A percentile compares a stretch with the other conserved stretches of the same genome.
phyloP scores from a whole-genome alignment of 441 rosid species.

The Populus trichocarpa region DNA sequence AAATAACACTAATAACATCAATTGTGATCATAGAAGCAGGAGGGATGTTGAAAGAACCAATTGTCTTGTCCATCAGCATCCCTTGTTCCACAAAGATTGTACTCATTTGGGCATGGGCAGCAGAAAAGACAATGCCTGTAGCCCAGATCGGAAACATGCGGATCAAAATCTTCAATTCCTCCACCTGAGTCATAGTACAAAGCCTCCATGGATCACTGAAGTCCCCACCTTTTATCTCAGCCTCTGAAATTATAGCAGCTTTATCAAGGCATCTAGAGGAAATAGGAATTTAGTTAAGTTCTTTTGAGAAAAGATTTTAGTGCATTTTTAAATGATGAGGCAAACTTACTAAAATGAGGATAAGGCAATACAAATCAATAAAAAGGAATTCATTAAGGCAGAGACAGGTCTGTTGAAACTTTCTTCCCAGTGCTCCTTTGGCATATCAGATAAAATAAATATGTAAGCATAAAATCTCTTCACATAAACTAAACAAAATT shows the following conservation, averaged over 20 bases:
- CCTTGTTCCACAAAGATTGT: constrained; percentile 91
- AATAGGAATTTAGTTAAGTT: not conserved
- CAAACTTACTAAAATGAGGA: not conserved
- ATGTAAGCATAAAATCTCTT: not conserved
- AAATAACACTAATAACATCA: constrained; percentile 56
- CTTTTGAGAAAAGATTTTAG: not conserved
- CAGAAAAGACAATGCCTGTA: constrained; percentile 70
- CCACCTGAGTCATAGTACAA: constrained; percentile 8
- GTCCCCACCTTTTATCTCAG: constrained; percentile 50
- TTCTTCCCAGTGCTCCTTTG: not conserved
- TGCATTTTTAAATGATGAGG: not conserved
- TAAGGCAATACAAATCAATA: not conserved
- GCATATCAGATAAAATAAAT: not conserved
- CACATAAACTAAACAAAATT: not conserved
- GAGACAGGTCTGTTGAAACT: not conserved
- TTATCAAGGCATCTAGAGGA: constrained; percentile 75
- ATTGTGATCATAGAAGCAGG: constrained; percentile 53
- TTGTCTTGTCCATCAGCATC: constrained; percentile 62
- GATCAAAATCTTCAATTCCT: constrained; percentile 79
- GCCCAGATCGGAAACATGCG: constrained; percentile 94
- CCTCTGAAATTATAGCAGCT: constrained; percentile 72
- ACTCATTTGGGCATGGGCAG: constrained; percentile 74
- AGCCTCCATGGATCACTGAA: too few relatives aligned
- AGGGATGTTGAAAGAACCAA: constrained; percentile 84
- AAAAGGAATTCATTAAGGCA: not conserved